Percentiles rank a stretch among this genome's conserved stretches.
phyloP scores from a whole-genome alignment of 176 grass and related monocot genomes.

The Tuctoria greenei region DNA sequence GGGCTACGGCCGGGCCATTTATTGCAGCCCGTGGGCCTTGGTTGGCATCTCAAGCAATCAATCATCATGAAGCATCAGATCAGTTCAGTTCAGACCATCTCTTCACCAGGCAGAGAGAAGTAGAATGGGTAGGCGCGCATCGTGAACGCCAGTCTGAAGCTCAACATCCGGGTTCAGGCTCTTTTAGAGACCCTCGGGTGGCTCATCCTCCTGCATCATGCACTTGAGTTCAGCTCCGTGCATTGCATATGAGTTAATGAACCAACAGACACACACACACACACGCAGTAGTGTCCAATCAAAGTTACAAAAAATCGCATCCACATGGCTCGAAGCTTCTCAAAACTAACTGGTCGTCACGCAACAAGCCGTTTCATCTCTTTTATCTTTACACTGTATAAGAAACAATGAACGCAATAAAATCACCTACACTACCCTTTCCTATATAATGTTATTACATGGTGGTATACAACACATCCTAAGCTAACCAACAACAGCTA shows the following conservation, averaged over 20 bases:
- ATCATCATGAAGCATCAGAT: too few relatives aligned
- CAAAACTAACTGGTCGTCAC: neutral
- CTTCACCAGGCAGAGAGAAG: too few relatives aligned
- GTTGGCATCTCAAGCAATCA: too few relatives aligned
- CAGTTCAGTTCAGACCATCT: too few relatives aligned
- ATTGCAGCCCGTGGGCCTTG: too few relatives aligned
- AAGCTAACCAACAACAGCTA: conserved; percentile 7
- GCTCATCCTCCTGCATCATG: too few relatives aligned
- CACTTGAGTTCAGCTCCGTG: too few relatives aligned
- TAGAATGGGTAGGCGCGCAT: conserved; percentile 74
- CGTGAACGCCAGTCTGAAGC: conserved; percentile 60
- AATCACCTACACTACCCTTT: neutral
- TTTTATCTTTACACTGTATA: conserved; percentile 21
- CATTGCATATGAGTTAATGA: too few relatives aligned
- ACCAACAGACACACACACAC: too few relatives aligned
- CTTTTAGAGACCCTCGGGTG: conserved; percentile 54
- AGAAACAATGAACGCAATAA: neutral
- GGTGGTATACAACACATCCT: conserved; percentile 26
- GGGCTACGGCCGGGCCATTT: too few relatives aligned
- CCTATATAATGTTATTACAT: neutral
- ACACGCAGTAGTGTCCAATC: too few relatives aligned
- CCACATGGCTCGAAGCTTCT: neutral
- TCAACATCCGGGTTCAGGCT: conserved; percentile 50
- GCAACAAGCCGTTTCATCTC: neutral
- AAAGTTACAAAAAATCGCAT: too few relatives aligned